A percentile compares a stretch with the other conserved stretches of the same genome.
These are phyloP conservation scores for Hypoxylon perforatum DNA, from an alignment of 495 filamentous ascomycete genomes.

Conservation along the genomic window DNA sequence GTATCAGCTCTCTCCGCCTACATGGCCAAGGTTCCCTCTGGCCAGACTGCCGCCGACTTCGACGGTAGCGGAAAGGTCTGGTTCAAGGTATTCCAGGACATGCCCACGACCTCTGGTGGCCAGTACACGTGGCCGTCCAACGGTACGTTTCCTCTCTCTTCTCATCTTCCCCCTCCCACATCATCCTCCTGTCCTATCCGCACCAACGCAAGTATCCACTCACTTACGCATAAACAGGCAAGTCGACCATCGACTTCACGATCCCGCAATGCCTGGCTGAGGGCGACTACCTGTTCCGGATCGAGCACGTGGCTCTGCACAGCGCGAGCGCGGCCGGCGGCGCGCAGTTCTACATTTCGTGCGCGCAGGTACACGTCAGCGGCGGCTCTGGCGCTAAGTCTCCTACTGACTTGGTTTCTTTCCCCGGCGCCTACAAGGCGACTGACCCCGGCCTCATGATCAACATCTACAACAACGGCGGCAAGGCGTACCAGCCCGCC, in stretches of 20 bases:
- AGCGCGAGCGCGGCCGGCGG: conserved; percentile 53
- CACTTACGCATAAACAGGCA: conserved; percentile 32
- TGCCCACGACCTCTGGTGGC: conserved; percentile 47
- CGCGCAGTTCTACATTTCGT: conserved; percentile 67
- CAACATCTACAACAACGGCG: conserved; percentile 60
- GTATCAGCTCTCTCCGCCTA: conserved; percentile 58
- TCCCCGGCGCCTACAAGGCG: conserved; percentile 56
- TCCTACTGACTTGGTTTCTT: conserved; percentile 52
- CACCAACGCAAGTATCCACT: not conserved
- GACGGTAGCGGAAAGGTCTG: conserved; percentile 63
- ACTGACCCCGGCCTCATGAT: conserved; percentile 58
- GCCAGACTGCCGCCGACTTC: conserved; percentile 56
- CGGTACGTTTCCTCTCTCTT: conserved; percentile 43
- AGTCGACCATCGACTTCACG: conserved; percentile 51
- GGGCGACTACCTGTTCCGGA: conserved; percentile 69
- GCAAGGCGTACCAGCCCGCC: conserved; percentile 44
- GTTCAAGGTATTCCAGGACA: conserved; percentile 65
- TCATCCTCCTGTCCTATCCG: not conserved
- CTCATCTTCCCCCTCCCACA: not conserved
- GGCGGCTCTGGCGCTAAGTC: conserved; percentile 52
- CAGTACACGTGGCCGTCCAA: conserved; percentile 58
- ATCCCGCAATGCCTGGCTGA: conserved; percentile 61
- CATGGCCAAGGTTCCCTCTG: conserved; percentile 64
- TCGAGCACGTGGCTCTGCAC: conserved; percentile 68
- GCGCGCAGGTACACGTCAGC: conserved; percentile 56